Evolutionary conservation across 2,329 filamentous ascomycete genomes (phyloP), one percentile per base, ranked within the genome.

Genomic region (Beauveria brongniartii): DNA sequence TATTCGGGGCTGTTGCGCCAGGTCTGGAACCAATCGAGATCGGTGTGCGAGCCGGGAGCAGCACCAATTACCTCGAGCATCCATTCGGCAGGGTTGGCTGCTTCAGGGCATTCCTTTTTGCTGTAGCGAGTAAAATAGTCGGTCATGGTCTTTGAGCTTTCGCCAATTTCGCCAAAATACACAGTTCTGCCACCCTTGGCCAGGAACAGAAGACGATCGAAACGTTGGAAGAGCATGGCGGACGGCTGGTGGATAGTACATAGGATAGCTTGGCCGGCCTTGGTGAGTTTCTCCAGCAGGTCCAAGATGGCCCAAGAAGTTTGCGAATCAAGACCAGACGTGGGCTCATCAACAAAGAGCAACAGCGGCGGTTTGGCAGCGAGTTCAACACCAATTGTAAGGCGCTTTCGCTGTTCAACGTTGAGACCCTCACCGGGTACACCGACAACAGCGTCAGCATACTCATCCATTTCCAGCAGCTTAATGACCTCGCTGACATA

Each of bases 211-310:
- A 94, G 82, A 62, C 89, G 84, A 69, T 94, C 90, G 71, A 94
- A 97, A 62, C 91, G 88, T 72, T 96, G 90, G 79, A 97, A 96
- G 58, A 97, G 81, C 82, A 96, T 92, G 40, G 92, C 92, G 16
- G 91, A 95, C n/a, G 93, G 93, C 74, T 97, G 93, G 73, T 97
- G 93, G 63, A 97, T 97, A 0, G 93, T 97, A 77, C 92, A 96
- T n/a, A 97, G 85, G 74, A 97, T 91, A 56, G 93, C 92, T 72
- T 95, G 91, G 18, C 93, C 92, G 64, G 86, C 89, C 73, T 93
- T 89, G 68, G 91, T 91, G 40, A 97, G 81, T 75, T 95, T 96
- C 74, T 95, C 89, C 46, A 97, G 82, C 12, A 97, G 82, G 72
- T 91, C 88, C 51, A 92, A 82, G 70, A 97, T 96, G 65, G 91